A percentile compares a stretch with the other conserved stretches of the same genome.
phyloP scores from a whole-genome alignment of 1,284 basidiomycete genomes.

The Naganishia albida region DNA sequence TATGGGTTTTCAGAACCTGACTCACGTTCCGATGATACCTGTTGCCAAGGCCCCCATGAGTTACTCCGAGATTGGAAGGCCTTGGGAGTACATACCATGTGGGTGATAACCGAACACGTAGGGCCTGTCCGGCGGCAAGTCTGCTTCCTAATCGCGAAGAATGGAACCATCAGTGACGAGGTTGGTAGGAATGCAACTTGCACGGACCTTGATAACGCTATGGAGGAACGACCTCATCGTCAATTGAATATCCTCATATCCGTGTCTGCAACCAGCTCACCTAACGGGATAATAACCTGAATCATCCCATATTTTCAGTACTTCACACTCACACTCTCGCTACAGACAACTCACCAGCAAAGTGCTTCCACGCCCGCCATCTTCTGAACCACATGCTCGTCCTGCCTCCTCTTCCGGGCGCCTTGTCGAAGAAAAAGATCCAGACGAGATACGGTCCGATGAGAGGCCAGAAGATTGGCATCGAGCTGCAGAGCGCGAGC shows the following conservation, averaged over 20 bases:
- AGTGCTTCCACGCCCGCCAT: constrained; percentile 67
- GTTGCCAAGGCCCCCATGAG: constrained; percentile 27
- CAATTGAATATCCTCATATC: neutral
- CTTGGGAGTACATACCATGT: constrained; percentile 69
- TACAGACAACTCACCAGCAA: constrained; percentile 46
- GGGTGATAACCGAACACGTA: constrained; percentile 98
- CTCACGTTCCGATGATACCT: constrained; percentile 90
- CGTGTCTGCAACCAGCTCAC: constrained; percentile 36
- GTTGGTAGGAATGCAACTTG: neutral
- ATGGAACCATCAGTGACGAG: neutral
- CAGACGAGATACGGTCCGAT: constrained; percentile 80
- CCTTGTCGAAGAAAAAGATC: constrained; percentile 72
- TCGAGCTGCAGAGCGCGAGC: constrained; percentile 63
- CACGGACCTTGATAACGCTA: constrained; percentile 63
- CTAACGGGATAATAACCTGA: constrained; percentile 40
- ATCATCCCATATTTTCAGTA: neutral
- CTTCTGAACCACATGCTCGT: constrained; percentile 75
- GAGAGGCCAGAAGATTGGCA: constrained; percentile 85
- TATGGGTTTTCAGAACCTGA: constrained; percentile 23
- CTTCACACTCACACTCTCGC: neutral
- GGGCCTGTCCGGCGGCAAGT: constrained; percentile 83
- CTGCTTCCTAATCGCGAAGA: constrained; percentile 64
- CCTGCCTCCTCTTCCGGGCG: constrained; percentile 76
- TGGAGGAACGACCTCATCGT: neutral
- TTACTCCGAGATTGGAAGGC: neutral